Percentiles rank a stretch among this genome's conserved stretches.
phyloP scores from a whole-genome alignment of 108 stramenopile genomes.

The Skeletonema costatum region DNA sequence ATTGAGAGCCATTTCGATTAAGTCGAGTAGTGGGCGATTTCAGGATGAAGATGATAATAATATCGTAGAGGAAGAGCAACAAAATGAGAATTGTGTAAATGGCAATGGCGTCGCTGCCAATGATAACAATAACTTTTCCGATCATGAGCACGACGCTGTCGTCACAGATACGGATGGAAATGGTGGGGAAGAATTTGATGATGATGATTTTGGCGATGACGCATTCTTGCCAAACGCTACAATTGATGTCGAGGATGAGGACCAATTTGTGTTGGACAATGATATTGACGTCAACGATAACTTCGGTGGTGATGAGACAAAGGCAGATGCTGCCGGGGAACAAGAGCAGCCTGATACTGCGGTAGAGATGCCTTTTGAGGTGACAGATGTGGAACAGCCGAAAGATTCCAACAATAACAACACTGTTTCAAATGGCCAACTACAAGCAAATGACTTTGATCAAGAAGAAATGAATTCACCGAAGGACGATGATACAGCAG shows the following conservation, averaged over 20 bases:
- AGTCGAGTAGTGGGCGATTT: constrained; percentile 43
- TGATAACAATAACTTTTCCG: no score
- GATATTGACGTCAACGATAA: neutral
- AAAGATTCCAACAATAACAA: no score
- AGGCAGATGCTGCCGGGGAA: neutral
- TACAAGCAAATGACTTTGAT: no score
- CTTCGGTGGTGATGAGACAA: neutral
- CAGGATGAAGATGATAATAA: constrained; percentile 22
- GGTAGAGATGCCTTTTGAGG: neutral
- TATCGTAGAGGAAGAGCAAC: neutral
- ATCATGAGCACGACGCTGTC: neutral
- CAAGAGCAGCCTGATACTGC: neutral
- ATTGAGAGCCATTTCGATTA: constrained; percentile 57
- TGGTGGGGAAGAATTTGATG: constrained; percentile 2
- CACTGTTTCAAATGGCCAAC: no score
- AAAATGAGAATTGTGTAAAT: no score
- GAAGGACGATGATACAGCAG: no score
- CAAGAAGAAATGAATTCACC: no score
- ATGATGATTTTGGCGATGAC: neutral
- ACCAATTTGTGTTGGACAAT: no score
- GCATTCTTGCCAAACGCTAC: constrained; percentile 9
- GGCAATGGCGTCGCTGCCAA: no score
- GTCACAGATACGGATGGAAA: neutral
- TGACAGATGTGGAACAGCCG: no score
- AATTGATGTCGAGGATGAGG: no score